phyloP scores from a whole-genome alignment of 2,329 filamentous ascomycete genomes.

The Stachybotrys echinatus region DNA sequence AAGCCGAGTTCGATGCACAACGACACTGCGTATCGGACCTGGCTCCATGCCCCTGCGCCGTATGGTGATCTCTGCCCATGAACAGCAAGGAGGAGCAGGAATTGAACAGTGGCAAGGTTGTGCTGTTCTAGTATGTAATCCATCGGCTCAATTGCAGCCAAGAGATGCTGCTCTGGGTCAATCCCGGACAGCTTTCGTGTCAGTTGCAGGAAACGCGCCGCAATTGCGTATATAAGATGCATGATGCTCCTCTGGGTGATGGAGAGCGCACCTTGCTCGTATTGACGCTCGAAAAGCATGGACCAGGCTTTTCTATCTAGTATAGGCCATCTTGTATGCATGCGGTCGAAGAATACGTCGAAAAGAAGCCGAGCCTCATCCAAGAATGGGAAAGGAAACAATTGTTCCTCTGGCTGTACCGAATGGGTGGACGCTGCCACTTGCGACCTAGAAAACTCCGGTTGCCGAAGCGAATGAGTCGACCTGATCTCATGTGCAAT shows the following conservation, averaged over 20 bases:
- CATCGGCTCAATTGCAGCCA: constrained; percentile 22
- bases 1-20: constrained; percentile 25
- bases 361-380: constrained; percentile 14
- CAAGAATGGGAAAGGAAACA: constrained; percentile 9
- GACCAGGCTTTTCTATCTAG: constrained; percentile 14
- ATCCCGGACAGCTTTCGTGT: constrained; percentile 17
- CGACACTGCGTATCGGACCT: constrained; percentile 22
- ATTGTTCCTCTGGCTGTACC: not conserved
- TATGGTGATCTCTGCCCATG: constrained; percentile 26
- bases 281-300: constrained; percentile 12
- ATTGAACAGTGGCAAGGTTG: constrained; percentile 24
- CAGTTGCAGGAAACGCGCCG: constrained; percentile 17
- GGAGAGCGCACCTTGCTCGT: constrained; percentile 9
- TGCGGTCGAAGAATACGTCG: constrained; percentile 16
- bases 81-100: constrained; percentile 24
- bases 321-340: constrained; percentile 19
- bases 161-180: constrained; percentile 19
- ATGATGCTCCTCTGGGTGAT: constrained; percentile 17
- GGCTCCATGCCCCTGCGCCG: constrained; percentile 28
- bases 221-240: constrained; percentile 19
- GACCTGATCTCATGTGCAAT: constrained; percentile 2
- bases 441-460: not conserved
- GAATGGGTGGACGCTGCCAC: not conserved
- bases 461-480: not conserved
- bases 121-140: constrained; percentile 25